These are phyloP conservation scores for Litchi chinensis DNA, from an alignment of 345 rosid genomes.

Conservation along the genomic window DNA sequence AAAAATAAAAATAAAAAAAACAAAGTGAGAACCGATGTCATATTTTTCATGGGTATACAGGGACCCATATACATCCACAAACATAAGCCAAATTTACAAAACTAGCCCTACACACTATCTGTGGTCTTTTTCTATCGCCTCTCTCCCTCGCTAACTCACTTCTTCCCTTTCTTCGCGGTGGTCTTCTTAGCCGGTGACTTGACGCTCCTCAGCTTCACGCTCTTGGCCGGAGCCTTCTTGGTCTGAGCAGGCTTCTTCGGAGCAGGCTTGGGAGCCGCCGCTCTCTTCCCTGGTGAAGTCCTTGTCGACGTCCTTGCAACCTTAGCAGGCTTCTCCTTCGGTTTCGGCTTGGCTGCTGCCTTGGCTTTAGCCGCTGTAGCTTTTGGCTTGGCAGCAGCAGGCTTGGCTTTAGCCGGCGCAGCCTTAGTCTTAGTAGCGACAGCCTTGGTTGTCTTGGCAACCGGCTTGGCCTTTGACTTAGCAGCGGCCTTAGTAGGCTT, in stretches of 20 bases:
- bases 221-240: slow-evolving; percentile 57
- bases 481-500: slow-evolving; percentile 16
- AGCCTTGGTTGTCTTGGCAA: slow-evolving; percentile 36
- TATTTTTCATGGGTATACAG: slow-evolving; percentile 17
- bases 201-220: slow-evolving; percentile 48
- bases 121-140: not conserved
- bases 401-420: slow-evolving; percentile 50
- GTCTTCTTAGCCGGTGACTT: slow-evolving; percentile 64
- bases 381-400: slow-evolving; percentile 42
- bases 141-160: slow-evolving; percentile 18
- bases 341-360: slow-evolving; percentile 34
- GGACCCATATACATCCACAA: slow-evolving; percentile 25
- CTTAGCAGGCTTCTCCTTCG: slow-evolving; percentile 64
- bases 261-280: slow-evolving; percentile 34
- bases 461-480: slow-evolving; percentile 33
- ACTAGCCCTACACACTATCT: slow-evolving; percentile 31
- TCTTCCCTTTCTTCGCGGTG: slow-evolving; percentile 45
- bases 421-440: slow-evolving; percentile 39
- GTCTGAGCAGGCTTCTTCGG: slow-evolving; percentile 48
- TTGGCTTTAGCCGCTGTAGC: slow-evolving; percentile 34
- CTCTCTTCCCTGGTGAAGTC: slow-evolving; percentile 63
- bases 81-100: slow-evolving; percentile 33
- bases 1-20: not conserved
- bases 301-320: slow-evolving; percentile 64
- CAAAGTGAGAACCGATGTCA: slow-evolving; percentile 27